phyloP scores from a whole-genome alignment of 164 flowering plant genomes.

The Aristolochia fimbriata region DNA sequence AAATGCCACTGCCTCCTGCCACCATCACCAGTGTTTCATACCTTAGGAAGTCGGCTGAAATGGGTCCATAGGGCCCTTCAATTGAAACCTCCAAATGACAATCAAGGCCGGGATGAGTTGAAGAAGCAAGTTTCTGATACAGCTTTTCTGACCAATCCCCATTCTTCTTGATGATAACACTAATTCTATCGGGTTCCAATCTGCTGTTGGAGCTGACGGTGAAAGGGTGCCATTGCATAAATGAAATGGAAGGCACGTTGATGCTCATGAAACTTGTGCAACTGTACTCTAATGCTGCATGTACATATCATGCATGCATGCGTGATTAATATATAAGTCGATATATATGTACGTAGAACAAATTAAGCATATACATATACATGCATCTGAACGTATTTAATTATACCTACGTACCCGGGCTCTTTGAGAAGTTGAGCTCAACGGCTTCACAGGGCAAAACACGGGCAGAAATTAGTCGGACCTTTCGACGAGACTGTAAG shows the following conservation, averaged over 20 bases:
- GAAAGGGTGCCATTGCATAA: slow-evolving; percentile 82
- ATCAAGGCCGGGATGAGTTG: slow-evolving; percentile 32
- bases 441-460: slow-evolving; percentile 50
- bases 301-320: too few species aligned
- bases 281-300: slow-evolving; percentile 49
- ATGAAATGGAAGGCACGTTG: slow-evolving; percentile 54
- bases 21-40: slow-evolving; percentile 72
- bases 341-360: too few species aligned
- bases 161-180: slow-evolving; percentile 39
- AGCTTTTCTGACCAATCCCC: slow-evolving; percentile 71
- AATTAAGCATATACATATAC: too few species aligned
- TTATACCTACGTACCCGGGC: too few species aligned
- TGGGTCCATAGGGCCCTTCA: slow-evolving; percentile 93
- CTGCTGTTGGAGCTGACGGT: slow-evolving; percentile 48
- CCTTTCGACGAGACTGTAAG: slow-evolving; percentile 53
- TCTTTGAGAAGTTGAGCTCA: slow-evolving; percentile 76
- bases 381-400: too few species aligned
- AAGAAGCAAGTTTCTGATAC: slow-evolving; percentile 35
- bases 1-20: slow-evolving; percentile 80
- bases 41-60: slow-evolving; percentile 48
- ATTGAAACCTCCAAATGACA: slow-evolving; percentile 54
- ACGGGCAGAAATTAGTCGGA: slow-evolving; percentile 52
- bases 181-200: slow-evolving; percentile 51
- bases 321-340: too few species aligned
- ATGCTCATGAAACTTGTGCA: slow-evolving; percentile 50